phyloP scores from a whole-genome alignment of 345 rosid species.

The Moringa oleifera region DNA sequence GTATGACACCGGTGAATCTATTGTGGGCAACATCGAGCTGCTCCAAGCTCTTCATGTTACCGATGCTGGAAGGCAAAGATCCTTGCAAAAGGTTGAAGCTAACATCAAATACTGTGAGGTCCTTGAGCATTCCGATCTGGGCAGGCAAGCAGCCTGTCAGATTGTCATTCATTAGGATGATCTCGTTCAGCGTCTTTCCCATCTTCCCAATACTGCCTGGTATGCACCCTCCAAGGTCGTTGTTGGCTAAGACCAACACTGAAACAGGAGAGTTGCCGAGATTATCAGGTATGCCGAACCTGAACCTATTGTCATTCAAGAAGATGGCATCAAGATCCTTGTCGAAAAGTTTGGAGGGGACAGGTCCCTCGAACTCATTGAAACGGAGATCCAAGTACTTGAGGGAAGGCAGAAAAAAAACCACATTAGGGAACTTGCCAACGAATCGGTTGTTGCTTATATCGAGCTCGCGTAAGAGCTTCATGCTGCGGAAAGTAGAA shows the following conservation, averaged over 20 bases:
- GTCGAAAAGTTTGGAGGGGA: constrained; percentile 56
- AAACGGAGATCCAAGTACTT: constrained; percentile 68
- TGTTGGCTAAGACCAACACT: constrained; percentile 61
- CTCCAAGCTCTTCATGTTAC: constrained; percentile 62
- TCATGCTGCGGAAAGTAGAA: constrained; percentile 38
- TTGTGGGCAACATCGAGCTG: constrained; percentile 63
- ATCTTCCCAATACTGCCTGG: constrained; percentile 62
- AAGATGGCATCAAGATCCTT: constrained; percentile 56
- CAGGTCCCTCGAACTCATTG: constrained; percentile 72
- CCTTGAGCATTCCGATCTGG: constrained; percentile 51
- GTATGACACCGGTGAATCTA: constrained; percentile 52
- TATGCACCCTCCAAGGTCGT: constrained; percentile 75
- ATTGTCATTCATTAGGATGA: constrained; percentile 65
- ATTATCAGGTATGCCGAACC: constrained; percentile 56
- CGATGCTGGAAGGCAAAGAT: constrained; percentile 41
- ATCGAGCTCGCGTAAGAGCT: constrained; percentile 65
- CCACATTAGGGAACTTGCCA: constrained; percentile 55
- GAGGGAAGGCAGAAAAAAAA: constrained; percentile 50
- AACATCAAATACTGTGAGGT: constrained; percentile 58
- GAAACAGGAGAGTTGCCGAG: constrained; percentile 76
- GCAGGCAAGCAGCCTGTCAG: constrained; percentile 72
- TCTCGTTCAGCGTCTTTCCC: constrained; percentile 63
- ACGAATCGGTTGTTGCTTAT: constrained; percentile 74
- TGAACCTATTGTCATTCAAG: constrained; percentile 58
- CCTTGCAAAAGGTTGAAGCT: constrained; percentile 57